Percentiles rank a stretch among this genome's conserved stretches.
Conservation (phyloP, 352 stramenopile genomes). For the Phytopythium chamaehyphon region DNA sequence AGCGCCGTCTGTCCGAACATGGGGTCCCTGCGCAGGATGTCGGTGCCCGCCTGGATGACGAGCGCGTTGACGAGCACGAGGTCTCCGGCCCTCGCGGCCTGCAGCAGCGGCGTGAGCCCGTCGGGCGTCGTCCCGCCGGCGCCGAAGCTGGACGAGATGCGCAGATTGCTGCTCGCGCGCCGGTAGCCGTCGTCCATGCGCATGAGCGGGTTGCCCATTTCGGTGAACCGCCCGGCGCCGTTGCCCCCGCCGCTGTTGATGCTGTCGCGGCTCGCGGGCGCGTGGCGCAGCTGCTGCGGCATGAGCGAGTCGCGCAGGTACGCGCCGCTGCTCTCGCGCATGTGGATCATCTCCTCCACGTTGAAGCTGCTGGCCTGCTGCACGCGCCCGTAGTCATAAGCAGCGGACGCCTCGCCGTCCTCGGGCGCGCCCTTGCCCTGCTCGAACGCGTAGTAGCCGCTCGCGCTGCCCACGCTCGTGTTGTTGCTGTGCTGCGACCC, state of each 20-base stretch:
- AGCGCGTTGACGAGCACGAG: constrained; percentile 66
- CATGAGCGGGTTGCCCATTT: constrained; percentile 70
- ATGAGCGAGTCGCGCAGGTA: constrained; percentile 56
- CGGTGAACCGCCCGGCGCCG: constrained; percentile 26
- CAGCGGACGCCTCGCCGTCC: constrained; percentile 16
- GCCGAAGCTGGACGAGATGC: constrained; percentile 1
- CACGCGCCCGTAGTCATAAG: constrained; percentile 24
- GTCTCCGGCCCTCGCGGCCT: constrained; percentile 53
- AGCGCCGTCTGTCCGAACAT: constrained; percentile 62
- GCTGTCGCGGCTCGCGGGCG: constrained; percentile 6
- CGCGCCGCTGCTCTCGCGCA: constrained; percentile 29
- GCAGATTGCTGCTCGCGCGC: constrained; percentile 29
- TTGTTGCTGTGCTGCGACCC: constrained; percentile 21
- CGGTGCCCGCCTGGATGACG: constrained; percentile 63
- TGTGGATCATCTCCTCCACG: constrained; percentile 53
- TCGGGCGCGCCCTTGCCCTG: constrained; percentile 21
- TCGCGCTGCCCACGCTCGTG: constrained; percentile 16
- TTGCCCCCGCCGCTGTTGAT: constrained; percentile 3
- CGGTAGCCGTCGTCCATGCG: constrained; percentile 67
- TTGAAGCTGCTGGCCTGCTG: constrained; percentile 52
- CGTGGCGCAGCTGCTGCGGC: constrained; percentile 12
- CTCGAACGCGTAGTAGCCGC: constrained; percentile 19
- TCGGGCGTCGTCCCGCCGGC: constrained; percentile 26
- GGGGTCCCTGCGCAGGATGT: constrained; percentile 64
- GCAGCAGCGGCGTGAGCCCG: constrained; percentile 64